Base-by-base conservation (phyloP, 83 land plant species). In the Thuja plicata region DNA sequence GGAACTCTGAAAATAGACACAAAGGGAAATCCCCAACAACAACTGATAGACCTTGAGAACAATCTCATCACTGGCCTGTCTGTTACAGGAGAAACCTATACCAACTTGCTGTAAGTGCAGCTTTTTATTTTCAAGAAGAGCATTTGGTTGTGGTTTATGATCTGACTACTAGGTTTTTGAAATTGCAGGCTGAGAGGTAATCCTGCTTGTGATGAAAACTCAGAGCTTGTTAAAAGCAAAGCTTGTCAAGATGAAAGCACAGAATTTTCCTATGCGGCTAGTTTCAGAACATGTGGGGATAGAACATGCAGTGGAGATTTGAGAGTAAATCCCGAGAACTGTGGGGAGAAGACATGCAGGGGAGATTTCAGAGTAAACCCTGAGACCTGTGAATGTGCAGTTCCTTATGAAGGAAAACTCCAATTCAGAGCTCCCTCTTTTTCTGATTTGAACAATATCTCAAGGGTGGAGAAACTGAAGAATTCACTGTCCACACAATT, bases 11-110 rank as follows among this genome's bases (percentile, higher is more conserved):
- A 87, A 85, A 66, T 95, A 87, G 91, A 92, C 17, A 79, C 87
- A 52, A 88, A 54, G 78, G 41, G 91, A 60, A 88, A 93, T 86
- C 52, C 80, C 13, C 80, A 90, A 17, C 83, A 94, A 83, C 89
- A 92, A 79, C 88, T 94, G 83, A 90, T 94, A 73, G 94, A 94
- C 87, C 87, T 95, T 35, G 77, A 95, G 86, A 89, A 91, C 89
- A 95, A 95, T 73, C 19, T 90, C 17, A 94, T 95, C 71, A 88
- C 89, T 35, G 27, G 81, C 4, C 73, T 89, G 0, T 89, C 19
- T 50, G 34, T 85, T 15, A 78, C 85, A 6, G 91, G 91, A 13
- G 86, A 92, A 27, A 52, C 76, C 88, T 89, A 90, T 81, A 88
- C 32, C 38, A 91, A 86, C 48, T 83, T 95, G 84, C 66, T 91